Evolutionary conservation across 768 basidiomycete species (phyloP).

Genomic region (Leccinum rimulosum): DNA sequence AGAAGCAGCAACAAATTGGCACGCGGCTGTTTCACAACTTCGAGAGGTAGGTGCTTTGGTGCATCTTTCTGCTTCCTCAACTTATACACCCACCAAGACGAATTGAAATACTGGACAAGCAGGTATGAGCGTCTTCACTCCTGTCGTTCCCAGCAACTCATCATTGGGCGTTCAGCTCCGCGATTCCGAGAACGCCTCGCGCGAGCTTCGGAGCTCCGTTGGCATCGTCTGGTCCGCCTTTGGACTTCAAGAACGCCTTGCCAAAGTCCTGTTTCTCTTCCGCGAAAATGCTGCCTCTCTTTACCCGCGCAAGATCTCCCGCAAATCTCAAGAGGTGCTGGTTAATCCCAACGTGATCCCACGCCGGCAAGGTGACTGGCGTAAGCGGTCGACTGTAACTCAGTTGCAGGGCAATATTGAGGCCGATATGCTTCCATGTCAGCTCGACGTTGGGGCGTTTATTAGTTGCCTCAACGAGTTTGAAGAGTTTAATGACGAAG

Average conservation of each 20-base stretch:
- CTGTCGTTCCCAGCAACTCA: not conserved
- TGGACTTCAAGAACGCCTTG: conserved; percentile 46
- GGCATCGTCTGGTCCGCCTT: conserved; percentile 53
- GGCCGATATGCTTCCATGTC: conserved; percentile 44
- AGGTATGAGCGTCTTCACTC: conserved; percentile 28
- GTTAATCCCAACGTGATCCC: conserved; percentile 33
- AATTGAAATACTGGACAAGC: conserved; percentile 47
- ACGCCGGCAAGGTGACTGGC: conserved; percentile 27
- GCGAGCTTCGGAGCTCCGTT: conserved; percentile 53
- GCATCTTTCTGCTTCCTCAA: not conserved
- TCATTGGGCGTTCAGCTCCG: conserved; percentile 36
- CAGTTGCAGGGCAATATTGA: conserved; percentile 39
- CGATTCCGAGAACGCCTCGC: conserved; percentile 53
- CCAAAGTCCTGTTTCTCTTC: conserved; percentile 48
- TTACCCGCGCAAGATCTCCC: conserved; percentile 45
- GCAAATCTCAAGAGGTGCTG: conserved; percentile 34
- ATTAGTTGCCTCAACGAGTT: conserved; percentile 51
- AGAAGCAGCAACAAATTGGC: conserved; percentile 46
- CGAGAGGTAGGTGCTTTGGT: conserved; percentile 34
- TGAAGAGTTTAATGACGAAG: conserved; percentile 52
- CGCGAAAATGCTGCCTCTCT: conserved; percentile 53
- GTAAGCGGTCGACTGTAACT: conserved; percentile 36
- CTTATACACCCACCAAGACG: conserved; percentile 29
- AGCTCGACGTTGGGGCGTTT: conserved; percentile 48
- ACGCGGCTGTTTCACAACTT: conserved; percentile 44